These are phyloP conservation scores for Lyophyllum atratum DNA, from an alignment of 768 basidiomycete species.

Conservation along the genomic window DNA sequence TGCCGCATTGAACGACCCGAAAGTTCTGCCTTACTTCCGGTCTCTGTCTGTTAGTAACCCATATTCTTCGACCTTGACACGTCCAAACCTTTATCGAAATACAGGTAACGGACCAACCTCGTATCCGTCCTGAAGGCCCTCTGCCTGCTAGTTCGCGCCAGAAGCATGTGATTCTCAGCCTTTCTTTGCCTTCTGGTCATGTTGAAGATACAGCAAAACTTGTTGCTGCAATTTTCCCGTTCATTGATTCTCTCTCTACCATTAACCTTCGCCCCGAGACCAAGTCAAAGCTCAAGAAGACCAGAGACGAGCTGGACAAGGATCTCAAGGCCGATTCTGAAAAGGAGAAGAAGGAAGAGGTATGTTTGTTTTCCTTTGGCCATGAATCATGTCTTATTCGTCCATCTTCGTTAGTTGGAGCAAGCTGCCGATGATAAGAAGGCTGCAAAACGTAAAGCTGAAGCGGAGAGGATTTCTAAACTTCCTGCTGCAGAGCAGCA, in stretches of 20 bases:
- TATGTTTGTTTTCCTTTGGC: conserved; percentile 19
- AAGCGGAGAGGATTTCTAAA: conserved; percentile 71
- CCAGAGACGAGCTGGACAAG: conserved; percentile 71
- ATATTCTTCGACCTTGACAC: neutral
- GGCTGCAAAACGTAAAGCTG: conserved; percentile 70
- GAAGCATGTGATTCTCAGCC: conserved; percentile 75
- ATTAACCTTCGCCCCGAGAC: conserved; percentile 80
- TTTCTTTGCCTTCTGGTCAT: conserved; percentile 53
- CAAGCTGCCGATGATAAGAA: conserved; percentile 69
- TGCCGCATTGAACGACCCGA: conserved; percentile 62
- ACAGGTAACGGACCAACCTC: conserved; percentile 85
- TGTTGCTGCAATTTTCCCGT: conserved; percentile 67
- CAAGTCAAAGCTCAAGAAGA: conserved; percentile 70
- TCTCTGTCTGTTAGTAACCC: conserved; percentile 69
- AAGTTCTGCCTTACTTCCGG: conserved; percentile 75
- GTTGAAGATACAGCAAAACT: conserved; percentile 56
- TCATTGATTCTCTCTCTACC: conserved; percentile 69
- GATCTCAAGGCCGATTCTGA: conserved; percentile 66
- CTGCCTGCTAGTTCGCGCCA: conserved; percentile 52
- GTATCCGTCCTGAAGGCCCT: conserved; percentile 60
- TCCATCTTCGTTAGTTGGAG: conserved; percentile 20
- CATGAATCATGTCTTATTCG: neutral
- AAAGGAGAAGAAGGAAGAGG: conserved; percentile 74
- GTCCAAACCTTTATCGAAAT: conserved; percentile 7
- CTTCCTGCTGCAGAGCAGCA: conserved; percentile 81